phyloP scores from a whole-genome alignment of 768 basidiomycete species.

The Xerocomellus amylosporus region DNA sequence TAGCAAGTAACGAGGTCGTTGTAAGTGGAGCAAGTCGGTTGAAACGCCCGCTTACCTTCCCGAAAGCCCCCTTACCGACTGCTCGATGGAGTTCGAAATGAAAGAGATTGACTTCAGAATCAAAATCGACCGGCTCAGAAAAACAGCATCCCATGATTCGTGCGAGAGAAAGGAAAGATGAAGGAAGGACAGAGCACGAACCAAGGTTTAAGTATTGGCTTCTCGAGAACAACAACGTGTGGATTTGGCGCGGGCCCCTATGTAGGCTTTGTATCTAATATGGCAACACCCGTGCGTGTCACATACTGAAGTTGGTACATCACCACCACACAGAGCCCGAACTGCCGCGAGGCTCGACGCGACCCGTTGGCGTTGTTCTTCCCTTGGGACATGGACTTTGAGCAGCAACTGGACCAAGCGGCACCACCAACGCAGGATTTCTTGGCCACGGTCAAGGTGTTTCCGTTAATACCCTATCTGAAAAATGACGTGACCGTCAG shows the following conservation, averaged over 20 bases:
- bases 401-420: slow-evolving; percentile 23
- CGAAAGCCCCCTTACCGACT: slow-evolving; percentile 97
- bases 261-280: slow-evolving; percentile 24
- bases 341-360: slow-evolving; percentile 1
- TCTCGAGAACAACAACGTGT: slow-evolving; percentile 36
- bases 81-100: slow-evolving; percentile 96
- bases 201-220: slow-evolving; percentile 23
- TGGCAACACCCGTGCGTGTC: slow-evolving; percentile 6
- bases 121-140: slow-evolving; percentile 82
- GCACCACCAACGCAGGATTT: slow-evolving; percentile 57
- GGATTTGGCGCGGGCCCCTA: slow-evolving; percentile 23
- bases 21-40: neutral
- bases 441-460: slow-evolving; percentile 66
- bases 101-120: slow-evolving; percentile 81
- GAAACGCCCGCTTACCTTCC: slow-evolving; percentile 62
- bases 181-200: slow-evolving; percentile 24
- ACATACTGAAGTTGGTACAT: neutral
- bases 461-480: slow-evolving; percentile 73
- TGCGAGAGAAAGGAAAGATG: slow-evolving; percentile 34
- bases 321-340: neutral
- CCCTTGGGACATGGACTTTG: slow-evolving; percentile 34
- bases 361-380: neutral
- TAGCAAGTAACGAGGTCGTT: neutral
- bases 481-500: slow-evolving; percentile 69
- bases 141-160: slow-evolving; percentile 57